Base-by-base conservation (phyloP, 768 basidiomycete genomes). In the Lentinus tigrinus region DNA sequence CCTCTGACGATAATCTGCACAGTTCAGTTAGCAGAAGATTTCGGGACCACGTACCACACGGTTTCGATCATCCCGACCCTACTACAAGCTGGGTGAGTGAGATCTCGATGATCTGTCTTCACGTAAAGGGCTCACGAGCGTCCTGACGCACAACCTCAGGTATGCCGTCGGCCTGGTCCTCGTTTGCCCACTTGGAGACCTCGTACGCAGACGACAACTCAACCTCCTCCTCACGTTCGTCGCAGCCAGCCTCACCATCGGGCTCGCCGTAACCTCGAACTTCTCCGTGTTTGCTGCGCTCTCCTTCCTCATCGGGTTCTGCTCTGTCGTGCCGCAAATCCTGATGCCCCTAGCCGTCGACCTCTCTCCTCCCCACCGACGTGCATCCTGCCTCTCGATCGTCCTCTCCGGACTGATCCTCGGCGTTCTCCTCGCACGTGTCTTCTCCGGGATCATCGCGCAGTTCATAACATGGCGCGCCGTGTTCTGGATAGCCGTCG, bases 121-220 rank as follows among this genome's bases (percentile, higher is more conserved):
- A 31, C 11, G 31, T 31, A 6, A 7, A 3, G 7, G 2, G 19
- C 8, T 5, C n/a, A n/a, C n/a, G 14, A 47, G 23, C 14, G 13
- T 23, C 9, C 16, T 0, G 34, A 13, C 50, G 37, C n/a, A 14
- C 39, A 31, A 11, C n/a, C 19, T 27, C 14, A 72, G 70, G 16
- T 72, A 70, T 57, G 70, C 65, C n/a, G 47, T 64, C 31, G 71
- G 71, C 9, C 58, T 67, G 2, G 69, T 94, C 2, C 70, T 94
- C 40, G 82, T 95, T 52, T 82, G 89, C 0, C 93, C 94, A 1
- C 76, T 93, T 0, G 93, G 94, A 8, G 93, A 96, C 69, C 80
- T 95, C 21, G 80, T 93, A 27, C 87, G 88, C n/a, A 76, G 93
- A 36, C 78, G 93, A 13, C 86, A 84, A 44, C 77, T 96, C 0